phyloP scores from a whole-genome alignment of 768 basidiomycete species.

The Cystofilobasidium capitatum region DNA sequence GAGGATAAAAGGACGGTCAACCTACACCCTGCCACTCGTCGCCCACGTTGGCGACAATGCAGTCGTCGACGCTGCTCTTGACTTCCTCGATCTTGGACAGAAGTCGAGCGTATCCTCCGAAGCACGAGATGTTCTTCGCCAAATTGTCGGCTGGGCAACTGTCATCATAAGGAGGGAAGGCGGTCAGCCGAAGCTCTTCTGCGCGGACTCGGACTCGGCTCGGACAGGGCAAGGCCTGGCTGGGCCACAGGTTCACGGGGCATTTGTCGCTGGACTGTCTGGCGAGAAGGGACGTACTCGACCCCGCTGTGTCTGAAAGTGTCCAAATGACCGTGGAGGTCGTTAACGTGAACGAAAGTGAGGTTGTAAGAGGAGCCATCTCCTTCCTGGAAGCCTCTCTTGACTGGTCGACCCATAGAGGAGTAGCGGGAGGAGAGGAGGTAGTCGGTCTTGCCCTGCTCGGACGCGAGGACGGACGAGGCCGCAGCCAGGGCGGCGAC shows the following conservation, averaged over 20 bases:
- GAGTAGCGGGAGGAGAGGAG: slow-evolving; percentile 9
- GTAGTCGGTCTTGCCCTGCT: slow-evolving; percentile 17
- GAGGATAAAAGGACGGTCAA: background rate
- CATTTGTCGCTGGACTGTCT: no score
- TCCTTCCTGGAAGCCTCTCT: background rate
- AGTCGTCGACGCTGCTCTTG: slow-evolving; percentile 39
- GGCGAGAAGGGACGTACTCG: no score
- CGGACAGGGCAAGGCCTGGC: slow-evolving; percentile 44
- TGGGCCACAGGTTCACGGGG: no score
- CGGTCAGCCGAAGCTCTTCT: no score
- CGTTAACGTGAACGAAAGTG: slow-evolving; percentile 44
- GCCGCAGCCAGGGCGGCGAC: background rate
- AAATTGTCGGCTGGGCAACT: slow-evolving; percentile 29
- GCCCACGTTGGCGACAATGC: slow-evolving; percentile 45
- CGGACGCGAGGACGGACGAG: background rate
- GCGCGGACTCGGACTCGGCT: slow-evolving; percentile 25
- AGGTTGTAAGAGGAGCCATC: slow-evolving; percentile 28
- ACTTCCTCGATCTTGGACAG: slow-evolving; percentile 43
- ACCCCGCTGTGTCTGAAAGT: no score
- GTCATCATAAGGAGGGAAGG: slow-evolving; percentile 1
- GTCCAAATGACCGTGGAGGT: slow-evolving; percentile 24
- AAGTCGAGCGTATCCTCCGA: slow-evolving; percentile 10
- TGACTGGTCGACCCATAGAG: background rate
- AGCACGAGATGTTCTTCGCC: slow-evolving; percentile 38
- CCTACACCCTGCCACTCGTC: slow-evolving; percentile 45